Conservation (phyloP, 352 stramenopile species). For the Pythium phragmiticola region DNA sequence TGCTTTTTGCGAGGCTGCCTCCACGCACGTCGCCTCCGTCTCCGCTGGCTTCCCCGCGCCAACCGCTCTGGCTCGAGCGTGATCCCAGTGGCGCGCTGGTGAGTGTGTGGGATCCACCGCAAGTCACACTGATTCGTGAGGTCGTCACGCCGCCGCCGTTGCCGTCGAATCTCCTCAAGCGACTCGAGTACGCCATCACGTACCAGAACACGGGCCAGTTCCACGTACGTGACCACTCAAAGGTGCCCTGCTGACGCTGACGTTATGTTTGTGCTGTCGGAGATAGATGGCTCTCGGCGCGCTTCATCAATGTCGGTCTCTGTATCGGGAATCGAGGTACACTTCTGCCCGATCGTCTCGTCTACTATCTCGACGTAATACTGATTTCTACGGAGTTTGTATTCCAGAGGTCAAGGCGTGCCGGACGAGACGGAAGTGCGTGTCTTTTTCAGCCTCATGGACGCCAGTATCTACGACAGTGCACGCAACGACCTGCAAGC, state of each 20-base stretch:
- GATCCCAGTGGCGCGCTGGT: neutral
- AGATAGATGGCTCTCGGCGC: slow-evolving; percentile 59
- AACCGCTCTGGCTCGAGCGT: neutral
- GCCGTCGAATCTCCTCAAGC: slow-evolving; percentile 36
- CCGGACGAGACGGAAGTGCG: slow-evolving; percentile 35
- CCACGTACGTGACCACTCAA: slow-evolving; percentile 36
- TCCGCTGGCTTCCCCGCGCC: neutral
- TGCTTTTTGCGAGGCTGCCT: slow-evolving; percentile 38
- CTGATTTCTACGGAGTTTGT: too few species aligned
- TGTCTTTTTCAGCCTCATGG: slow-evolving; percentile 53
- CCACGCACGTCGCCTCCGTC: slow-evolving; percentile 26
- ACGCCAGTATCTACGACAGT: slow-evolving; percentile 59
- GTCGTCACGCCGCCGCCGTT: slow-evolving; percentile 47
- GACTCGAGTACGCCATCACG: slow-evolving; percentile 54
- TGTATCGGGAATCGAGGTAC: slow-evolving; percentile 38
- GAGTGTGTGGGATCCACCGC: slow-evolving; percentile 28
- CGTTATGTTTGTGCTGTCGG: neutral
- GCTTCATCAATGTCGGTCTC: slow-evolving; percentile 41
- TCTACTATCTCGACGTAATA: too few species aligned
- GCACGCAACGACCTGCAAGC: slow-evolving; percentile 47
- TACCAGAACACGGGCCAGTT: slow-evolving; percentile 68
- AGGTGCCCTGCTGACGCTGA: neutral
- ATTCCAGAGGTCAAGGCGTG: neutral
- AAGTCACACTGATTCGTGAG: slow-evolving; percentile 60
- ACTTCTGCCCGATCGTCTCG: too few species aligned